Evolutionary conservation across 176 grass and related monocot species (phyloP), one percentile per base, ranked within the genome.

Genomic region (Luzula sylvatica): DNA sequence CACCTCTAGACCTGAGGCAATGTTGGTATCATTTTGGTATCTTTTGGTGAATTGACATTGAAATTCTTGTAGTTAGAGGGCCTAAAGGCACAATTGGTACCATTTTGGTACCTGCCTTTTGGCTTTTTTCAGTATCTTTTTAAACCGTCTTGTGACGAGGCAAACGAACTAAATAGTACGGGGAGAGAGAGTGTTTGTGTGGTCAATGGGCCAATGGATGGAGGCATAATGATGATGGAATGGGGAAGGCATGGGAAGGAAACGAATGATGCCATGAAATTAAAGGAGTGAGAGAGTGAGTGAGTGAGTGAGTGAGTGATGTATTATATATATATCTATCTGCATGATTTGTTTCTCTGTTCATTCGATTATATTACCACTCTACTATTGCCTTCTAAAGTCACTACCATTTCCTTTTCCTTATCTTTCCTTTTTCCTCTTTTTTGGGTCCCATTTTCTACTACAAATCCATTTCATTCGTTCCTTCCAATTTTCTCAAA

Each of bases 181-280:
- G 43, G 15, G 43, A 46, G 43, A 46, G 43, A 46, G 43, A 46
- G 43, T 23, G 16, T 13, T 21, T 23, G 20, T 12, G 50, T 23
- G 29, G n/a, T n/a, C 9, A 18, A 56, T 21, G 56, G 41, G 56
- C 13, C 11, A 15, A 8, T 22, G 41, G 32, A 57, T 22, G 28
- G 29, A 19, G 35, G 56, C 56, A 59, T 26, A 59, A 44, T 59
- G 35, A 59, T 59, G 56, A 44, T 13, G 38, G 20, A 18, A 41
- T 23, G 54, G 55, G 19, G 35, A 43, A 41, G 3, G 38, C 38
- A 59, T 59, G 56, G 55, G 20, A 26, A 14, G 24, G 26, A 14
- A 29, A 59, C 42, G 32, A 59, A 59, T 24, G 56, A 42, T 59
- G 55, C 35, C 32, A 59, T 42, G 38, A 38, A 23, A 59, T 42